A percentile compares a stretch with the other conserved stretches of the same genome.
Conservation (phyloP, 148 eudicot species). For the Rhododendron molle region DNA sequence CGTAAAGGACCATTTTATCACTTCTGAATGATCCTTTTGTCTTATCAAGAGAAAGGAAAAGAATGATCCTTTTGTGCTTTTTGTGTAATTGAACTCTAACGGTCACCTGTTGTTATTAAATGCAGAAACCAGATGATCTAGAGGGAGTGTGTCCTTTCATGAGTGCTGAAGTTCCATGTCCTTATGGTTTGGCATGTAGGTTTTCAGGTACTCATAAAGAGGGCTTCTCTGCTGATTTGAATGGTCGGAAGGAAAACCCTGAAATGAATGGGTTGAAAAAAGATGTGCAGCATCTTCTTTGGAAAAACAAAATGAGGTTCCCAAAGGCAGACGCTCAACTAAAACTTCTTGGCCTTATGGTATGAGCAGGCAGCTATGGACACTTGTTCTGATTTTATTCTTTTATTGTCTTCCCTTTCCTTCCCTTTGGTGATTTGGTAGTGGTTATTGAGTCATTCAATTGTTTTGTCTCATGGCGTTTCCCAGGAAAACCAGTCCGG, state of each 20-base stretch:
- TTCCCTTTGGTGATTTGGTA: not conserved
- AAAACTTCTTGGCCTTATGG: slow-evolving; percentile 74
- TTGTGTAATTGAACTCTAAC: not conserved
- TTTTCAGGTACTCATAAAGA: slow-evolving; percentile 65
- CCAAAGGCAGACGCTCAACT: slow-evolving; percentile 75
- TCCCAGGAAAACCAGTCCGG: not conserved
- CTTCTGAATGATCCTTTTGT: not conserved
- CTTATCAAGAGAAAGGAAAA: not conserved
- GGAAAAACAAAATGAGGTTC: slow-evolving; percentile 92
- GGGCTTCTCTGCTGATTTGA: slow-evolving; percentile 25
- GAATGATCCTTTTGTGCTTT: not conserved
- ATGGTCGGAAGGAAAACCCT: slow-evolving; percentile 26
- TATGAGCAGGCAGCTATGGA: slow-evolving; percentile 19
- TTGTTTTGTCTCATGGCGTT: not conserved
- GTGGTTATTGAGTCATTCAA: not conserved
- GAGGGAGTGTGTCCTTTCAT: slow-evolving; percentile 81
- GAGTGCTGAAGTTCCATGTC: slow-evolving; percentile 49
- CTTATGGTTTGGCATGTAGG: slow-evolving; percentile 83
- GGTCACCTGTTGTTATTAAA: slow-evolving; percentile 7
- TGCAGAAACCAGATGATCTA: slow-evolving; percentile 81
- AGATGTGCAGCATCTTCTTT: slow-evolving; percentile 87
- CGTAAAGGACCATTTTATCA: not conserved
- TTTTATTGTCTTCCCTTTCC: not conserved
- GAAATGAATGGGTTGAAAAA: slow-evolving; percentile 74
- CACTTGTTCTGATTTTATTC: slow-evolving; percentile 1